Conservation (phyloP, 306 rosid species). For the Rubus parviflorus region DNA sequence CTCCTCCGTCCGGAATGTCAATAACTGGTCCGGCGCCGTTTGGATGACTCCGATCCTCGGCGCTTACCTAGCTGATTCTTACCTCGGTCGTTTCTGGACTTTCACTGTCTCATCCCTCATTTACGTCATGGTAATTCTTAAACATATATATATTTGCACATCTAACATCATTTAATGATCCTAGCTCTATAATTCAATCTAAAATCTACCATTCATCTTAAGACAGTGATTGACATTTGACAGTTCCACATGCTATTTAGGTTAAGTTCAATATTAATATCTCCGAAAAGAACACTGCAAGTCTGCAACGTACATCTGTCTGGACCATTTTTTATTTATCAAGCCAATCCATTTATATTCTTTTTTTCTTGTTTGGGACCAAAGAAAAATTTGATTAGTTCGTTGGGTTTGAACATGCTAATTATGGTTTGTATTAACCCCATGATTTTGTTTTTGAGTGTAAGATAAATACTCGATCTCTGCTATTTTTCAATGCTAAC, state of each 20-base stretch:
- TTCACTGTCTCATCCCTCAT: conserved; percentile 82
- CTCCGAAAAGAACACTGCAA: not conserved
- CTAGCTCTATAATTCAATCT: not conserved
- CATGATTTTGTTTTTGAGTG: not conserved
- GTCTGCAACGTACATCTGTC: no score
- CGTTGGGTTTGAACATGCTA: not conserved
- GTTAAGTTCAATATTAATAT: not conserved
- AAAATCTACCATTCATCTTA: not conserved
- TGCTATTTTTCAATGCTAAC: not conserved
- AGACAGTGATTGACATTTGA: not conserved
- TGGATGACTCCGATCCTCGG: conserved; percentile 98
- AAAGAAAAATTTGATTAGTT: not conserved
- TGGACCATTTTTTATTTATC: not conserved
- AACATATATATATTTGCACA: no score
- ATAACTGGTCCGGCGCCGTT: conserved; percentile 93
- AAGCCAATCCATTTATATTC: not conserved
- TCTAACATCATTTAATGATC: not conserved
- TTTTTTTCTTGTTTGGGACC: not conserved
- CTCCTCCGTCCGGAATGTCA: conserved; percentile 90
- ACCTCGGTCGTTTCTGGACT: conserved; percentile 96
- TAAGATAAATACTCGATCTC: not conserved
- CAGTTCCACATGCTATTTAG: not conserved
- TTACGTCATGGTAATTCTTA: conserved; percentile 69
- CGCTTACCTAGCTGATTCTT: conserved; percentile 89
- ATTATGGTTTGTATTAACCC: not conserved